Base-by-base conservation (phyloP, 2,329 filamentous ascomycete genomes). In the Catunica adiposa region DNA sequence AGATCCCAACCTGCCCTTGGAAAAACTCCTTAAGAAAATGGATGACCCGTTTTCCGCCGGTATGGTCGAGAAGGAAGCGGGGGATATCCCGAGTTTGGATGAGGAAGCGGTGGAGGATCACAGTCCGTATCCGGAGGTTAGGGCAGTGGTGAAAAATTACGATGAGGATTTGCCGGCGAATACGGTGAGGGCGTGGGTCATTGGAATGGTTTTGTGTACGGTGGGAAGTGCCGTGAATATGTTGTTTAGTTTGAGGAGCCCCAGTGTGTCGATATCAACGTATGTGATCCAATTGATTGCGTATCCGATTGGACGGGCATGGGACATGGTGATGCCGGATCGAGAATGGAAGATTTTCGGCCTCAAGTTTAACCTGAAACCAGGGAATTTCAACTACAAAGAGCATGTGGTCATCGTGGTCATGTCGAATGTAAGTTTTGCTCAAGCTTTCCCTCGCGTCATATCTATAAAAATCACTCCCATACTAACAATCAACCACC, bases 101-200 rank as follows among this genome's bases (percentile, higher is more conserved):
- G 73, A 76, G 61, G 75, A 77, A 50, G 67, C 77, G 57, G 70
- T 81, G 62, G 73, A 82, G 63, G 79, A 83, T 57, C 79, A 83
- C 64, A 83, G 80, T 51, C 80, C 80, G 1, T 84, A 83, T 62
- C 78, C 79, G 38, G 80, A 83, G 68, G 80, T 83, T 55, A 77
- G 80, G 61, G 77, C 80, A 25, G 77, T 81, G 17, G 80, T 84
- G 17, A 71, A 77, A 59, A 83, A 83, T 64, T 74, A 76, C 63
- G 80, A 84, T 62, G 73, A 80, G 61, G 79, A 82, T 61, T 69
- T 82, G 23, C 76, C 79, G n/a, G 73, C 73, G 61, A 83, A 81
- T 64, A 83, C 80, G 20, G 70, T 83, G 56, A 78, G 80, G 52
- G 79, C 79, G 34, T 83, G 80, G 80, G 67, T 70, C 3, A 79